Evolutionary conservation across 495 filamentous ascomycete genomes (phyloP), one percentile per base, ranked within the genome.

Genomic region (Lasiosphaeria miniovina): DNA sequence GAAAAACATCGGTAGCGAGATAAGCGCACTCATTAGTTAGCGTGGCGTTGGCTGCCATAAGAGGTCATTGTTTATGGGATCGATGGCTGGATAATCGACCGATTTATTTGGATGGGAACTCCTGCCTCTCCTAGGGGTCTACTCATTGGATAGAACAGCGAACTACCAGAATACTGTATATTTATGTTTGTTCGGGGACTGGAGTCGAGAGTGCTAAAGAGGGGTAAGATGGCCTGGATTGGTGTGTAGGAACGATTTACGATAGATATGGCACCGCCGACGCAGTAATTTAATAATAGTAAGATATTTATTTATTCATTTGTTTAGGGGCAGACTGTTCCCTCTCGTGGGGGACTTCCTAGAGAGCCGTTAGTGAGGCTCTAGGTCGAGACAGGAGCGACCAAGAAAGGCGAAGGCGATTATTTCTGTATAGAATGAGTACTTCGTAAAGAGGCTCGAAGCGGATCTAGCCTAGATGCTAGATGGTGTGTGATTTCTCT

Each of bases 1-100:
- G 76, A 88, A 86, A 71, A 73, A 62, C 51, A 63, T 75, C 34
- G 71, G 72, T 31, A 63, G 68, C 48, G 72, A 75, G 49, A 65
- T 79, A 32, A 72, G 74, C 43, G 68, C 77, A 50, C 63, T 78
- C 43, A 74, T 80, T 60, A 74, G 63, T 60, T 79, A 34, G 72
- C 32, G 31, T 9, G 15, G 12, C 17, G 15, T 17, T 17, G 12
- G 41, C 4, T 48, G 46, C 34, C 34, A 9, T 41, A 24, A 31
- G 24, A 55, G 14, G 40, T 24, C 24, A 24, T 24, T 24, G 24
- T 17, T 32, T 50, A 32, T 32, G 48, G n/a, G 38, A 41, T 8
- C 38, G 43, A 9, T 5, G 15, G 43, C 43, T 9, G 43, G 36
- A 12, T 54, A 40, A 8, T 9, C n/a, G 15, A 15, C 24, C 34